Evolutionary conservation across 2,329 filamentous ascomycete species (phyloP).

Genomic region (Raffaelea deltoideospora): DNA sequence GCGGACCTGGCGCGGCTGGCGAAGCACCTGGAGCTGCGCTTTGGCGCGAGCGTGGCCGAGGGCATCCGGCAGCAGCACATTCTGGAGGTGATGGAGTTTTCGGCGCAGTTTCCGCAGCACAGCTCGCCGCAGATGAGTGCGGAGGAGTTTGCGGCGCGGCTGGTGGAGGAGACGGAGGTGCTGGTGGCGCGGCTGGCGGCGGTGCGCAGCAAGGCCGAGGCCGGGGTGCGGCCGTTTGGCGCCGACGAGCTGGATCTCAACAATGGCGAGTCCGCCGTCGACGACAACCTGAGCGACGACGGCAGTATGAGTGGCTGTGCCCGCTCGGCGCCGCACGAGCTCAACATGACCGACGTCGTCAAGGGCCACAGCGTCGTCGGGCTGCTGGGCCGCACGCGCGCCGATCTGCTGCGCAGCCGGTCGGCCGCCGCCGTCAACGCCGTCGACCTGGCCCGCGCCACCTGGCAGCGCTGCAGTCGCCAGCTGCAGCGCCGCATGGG

Average conservation of each 20-base stretch:
- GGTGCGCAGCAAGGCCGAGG: background rate
- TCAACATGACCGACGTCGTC: background rate
- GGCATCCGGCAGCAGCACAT: conserved; percentile 1
- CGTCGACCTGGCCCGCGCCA: background rate
- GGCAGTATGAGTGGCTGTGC: too few relatives aligned
- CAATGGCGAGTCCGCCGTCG: background rate
- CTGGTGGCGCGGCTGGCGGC: background rate
- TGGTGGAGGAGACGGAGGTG: background rate
- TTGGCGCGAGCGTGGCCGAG: background rate
- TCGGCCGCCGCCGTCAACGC: background rate
- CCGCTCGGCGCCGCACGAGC: too few relatives aligned
- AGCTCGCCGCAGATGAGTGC: too few relatives aligned
- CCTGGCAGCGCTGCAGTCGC: background rate
- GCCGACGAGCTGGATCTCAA: background rate
- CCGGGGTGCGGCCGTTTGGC: conserved; percentile 1
- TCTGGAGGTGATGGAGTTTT: background rate
- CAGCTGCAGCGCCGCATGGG: background rate
- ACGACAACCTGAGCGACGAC: background rate
- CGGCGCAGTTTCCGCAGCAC: background rate
- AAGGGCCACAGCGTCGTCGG: background rate
- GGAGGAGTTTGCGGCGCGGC: background rate
- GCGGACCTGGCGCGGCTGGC: background rate
- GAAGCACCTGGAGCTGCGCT: conserved; percentile 2
- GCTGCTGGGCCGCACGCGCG: background rate
- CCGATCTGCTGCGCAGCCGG: too few relatives aligned